Conservation (phyloP, 2,329 filamentous ascomycete genomes). For the Hypomyces perniciosus region DNA sequence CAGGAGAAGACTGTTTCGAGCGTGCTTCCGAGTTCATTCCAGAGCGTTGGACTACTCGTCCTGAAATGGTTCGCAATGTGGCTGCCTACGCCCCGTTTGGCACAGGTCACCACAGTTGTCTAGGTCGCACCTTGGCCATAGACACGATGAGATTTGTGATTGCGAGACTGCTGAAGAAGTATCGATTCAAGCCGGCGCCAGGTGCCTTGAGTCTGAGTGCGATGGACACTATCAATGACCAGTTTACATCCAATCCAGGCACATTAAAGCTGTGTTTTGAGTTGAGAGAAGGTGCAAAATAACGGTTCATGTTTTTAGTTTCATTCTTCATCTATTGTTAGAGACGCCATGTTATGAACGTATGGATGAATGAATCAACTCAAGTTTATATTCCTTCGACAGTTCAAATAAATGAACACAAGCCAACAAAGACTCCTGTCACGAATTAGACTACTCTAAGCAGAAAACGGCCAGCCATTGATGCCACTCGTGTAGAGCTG, state of each 20-base stretch:
- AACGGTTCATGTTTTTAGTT: neutral
- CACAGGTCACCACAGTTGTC: conserved; percentile 18
- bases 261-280: neutral
- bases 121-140: conserved; percentile 4
- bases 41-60: conserved; percentile 30
- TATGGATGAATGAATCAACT: too few relatives aligned
- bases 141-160: conserved; percentile 7
- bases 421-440: too few relatives aligned
- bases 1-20: conserved; percentile 25
- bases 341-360: too few relatives aligned
- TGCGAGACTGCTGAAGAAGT: conserved; percentile 7
- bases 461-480: conserved; percentile 7
- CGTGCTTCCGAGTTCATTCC: conserved; percentile 29
- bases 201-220: neutral
- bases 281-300: neutral
- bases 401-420: too few relatives aligned
- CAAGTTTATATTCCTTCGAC: too few relatives aligned
- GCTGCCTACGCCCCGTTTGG: conserved; percentile 29
- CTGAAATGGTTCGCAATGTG: conserved; percentile 27
- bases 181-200: conserved; percentile 1
- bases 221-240: conserved; percentile 1
- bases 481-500: conserved; percentile 6
- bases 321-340: neutral
- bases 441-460: neutral
- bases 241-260: conserved; percentile 2